These are phyloP conservation scores for Lactuca sativa DNA, from an alignment of 129 eudicot genomes.

Conservation along the genomic window DNA sequence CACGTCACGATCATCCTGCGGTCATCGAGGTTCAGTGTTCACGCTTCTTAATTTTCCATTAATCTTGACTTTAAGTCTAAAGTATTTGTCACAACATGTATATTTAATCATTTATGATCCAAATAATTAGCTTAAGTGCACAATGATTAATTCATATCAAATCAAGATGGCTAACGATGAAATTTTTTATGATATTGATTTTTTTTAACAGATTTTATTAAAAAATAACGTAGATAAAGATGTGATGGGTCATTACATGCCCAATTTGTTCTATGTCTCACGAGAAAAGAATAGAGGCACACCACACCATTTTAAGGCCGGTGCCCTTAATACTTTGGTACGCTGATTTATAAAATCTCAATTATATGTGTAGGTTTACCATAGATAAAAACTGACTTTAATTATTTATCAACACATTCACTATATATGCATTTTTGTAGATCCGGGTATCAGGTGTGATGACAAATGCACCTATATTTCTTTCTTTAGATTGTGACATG, in stretches of 20 bases:
- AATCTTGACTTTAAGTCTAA: too few relatives aligned
- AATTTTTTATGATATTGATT: not conserved
- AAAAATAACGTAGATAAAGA: slow-evolving; percentile 43
- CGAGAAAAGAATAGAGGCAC: slow-evolving; percentile 44
- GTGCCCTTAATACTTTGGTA: slow-evolving; percentile 83
- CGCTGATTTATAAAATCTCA: not conserved
- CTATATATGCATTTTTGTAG: slow-evolving; percentile 23
- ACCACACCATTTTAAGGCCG: slow-evolving; percentile 74
- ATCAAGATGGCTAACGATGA: not conserved
- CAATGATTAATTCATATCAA: too few relatives aligned
- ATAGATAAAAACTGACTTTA: too few relatives aligned
- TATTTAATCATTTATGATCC: too few relatives aligned
- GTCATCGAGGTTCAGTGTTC: slow-evolving; percentile 49
- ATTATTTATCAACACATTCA: not conserved
- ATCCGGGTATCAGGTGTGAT: slow-evolving; percentile 61
- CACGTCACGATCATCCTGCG: slow-evolving; percentile 68
- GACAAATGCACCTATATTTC: slow-evolving; percentile 67
- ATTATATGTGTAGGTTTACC: not conserved
- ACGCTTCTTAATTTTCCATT: too few relatives aligned
- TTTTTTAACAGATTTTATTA: slow-evolving; percentile 46
- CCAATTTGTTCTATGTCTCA: slow-evolving; percentile 66
- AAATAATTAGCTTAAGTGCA: too few relatives aligned
- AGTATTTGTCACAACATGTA: too few relatives aligned
- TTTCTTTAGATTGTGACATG: slow-evolving; percentile 69
- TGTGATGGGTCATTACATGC: slow-evolving; percentile 43